phyloP scores from a whole-genome alignment of 176 grass and related monocot species.

The Puya raimondii region DNA sequence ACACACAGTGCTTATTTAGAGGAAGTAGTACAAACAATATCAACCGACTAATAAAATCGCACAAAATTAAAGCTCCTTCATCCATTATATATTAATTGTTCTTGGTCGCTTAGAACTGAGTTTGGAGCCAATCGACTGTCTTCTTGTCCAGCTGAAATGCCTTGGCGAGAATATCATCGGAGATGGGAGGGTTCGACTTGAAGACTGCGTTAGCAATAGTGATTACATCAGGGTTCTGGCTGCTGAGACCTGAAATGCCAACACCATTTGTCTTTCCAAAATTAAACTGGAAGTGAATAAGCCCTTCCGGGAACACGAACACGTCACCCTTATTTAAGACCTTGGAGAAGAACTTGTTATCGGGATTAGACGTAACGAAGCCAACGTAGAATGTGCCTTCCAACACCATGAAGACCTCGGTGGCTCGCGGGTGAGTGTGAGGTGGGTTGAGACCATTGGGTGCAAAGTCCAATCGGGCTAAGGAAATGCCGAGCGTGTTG shows the following conservation, averaged over 20 bases:
- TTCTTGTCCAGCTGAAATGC: constrained; percentile 8
- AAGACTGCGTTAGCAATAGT: constrained; percentile 2
- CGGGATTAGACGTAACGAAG: constrained; percentile 1
- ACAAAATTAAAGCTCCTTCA: no score
- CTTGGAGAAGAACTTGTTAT: constrained; percentile 29
- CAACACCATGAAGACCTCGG: constrained; percentile 16
- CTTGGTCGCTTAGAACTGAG: background rate
- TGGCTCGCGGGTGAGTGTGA: constrained; percentile 20
- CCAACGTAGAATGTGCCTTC: constrained; percentile 20
- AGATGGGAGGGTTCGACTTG: background rate
- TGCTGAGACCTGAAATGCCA: constrained; percentile 1
- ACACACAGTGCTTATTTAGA: background rate
- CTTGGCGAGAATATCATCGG: background rate
- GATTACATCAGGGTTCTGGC: constrained; percentile 5
- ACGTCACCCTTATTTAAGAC: constrained; percentile 26
- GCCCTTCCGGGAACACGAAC: constrained; percentile 2
- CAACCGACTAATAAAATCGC: background rate
- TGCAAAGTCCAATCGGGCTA: constrained; percentile 36
- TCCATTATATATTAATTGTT: no score
- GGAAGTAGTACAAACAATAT: background rate
- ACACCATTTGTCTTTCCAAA: background rate
- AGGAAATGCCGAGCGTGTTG: constrained; percentile 27
- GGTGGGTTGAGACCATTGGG: constrained; percentile 36
- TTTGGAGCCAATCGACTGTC: constrained; percentile 6
- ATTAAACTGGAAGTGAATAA: constrained; percentile 20